phyloP scores from a whole-genome alignment of 176 grass and related monocot species.

The Zoysia japonica region DNA sequence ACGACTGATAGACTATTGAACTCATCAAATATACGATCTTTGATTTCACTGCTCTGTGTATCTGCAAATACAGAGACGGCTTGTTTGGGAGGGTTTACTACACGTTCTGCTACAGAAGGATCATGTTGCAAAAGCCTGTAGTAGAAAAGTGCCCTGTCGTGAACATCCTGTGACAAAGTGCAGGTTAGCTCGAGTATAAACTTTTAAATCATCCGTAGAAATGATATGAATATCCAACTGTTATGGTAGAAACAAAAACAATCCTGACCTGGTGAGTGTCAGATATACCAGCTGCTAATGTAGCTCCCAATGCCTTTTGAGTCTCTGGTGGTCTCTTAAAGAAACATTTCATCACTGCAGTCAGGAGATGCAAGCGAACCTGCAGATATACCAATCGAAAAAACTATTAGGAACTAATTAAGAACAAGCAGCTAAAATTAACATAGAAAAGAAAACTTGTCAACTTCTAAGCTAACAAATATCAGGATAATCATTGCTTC shows the following conservation, averaged over 20 bases:
- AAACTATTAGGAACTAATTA: slow-evolving; percentile 21
- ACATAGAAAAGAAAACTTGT: slow-evolving; percentile 1
- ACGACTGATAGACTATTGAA: slow-evolving; percentile 90
- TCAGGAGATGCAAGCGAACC: slow-evolving; percentile 96
- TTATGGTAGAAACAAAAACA: slow-evolving; percentile 1
- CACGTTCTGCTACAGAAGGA: slow-evolving; percentile 72
- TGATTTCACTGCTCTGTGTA: slow-evolving; percentile 93
- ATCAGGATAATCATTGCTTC: neutral
- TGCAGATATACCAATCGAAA: slow-evolving; percentile 47
- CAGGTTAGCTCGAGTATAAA: slow-evolving; percentile 29
- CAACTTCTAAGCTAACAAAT: neutral
- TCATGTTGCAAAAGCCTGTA: slow-evolving; percentile 97
- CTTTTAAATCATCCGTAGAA: slow-evolving; percentile 20
- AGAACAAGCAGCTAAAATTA: slow-evolving; percentile 3
- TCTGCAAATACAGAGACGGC: slow-evolving; percentile 99
- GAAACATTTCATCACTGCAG: slow-evolving; percentile 97
- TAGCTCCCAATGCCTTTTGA: slow-evolving; percentile 85
- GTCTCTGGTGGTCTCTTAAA: slow-evolving; percentile 95
- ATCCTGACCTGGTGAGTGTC: slow-evolving; percentile 80
- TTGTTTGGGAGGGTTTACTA: slow-evolving; percentile 98
- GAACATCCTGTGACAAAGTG: slow-evolving; percentile 75
- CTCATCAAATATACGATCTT: slow-evolving; percentile 99
- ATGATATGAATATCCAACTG: slow-evolving; percentile 9
- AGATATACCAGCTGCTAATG: slow-evolving; percentile 80
- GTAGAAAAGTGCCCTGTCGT: slow-evolving; percentile 96